These are phyloP conservation scores for Pseudozyma flocculosa DNA, from an alignment of 1,284 basidiomycete genomes.

Conservation along the genomic window DNA sequence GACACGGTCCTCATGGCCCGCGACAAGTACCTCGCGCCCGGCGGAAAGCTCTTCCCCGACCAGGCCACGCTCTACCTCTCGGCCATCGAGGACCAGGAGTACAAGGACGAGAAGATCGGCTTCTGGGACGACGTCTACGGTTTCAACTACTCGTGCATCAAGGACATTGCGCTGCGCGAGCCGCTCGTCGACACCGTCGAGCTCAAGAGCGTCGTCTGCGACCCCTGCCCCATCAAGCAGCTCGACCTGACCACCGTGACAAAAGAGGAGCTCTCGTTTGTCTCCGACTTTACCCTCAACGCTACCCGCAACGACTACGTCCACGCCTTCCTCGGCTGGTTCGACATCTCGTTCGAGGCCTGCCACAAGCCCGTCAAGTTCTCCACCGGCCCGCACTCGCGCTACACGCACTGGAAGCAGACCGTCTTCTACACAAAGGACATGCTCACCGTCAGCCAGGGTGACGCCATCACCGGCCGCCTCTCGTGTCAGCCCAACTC, in stretches of 20 bases:
- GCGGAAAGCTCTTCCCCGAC: slow-evolving; percentile 94
- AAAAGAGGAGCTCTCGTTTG: slow-evolving; percentile 92
- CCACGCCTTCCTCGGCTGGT: slow-evolving; percentile 99
- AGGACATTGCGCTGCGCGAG: slow-evolving; percentile 94
- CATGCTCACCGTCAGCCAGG: slow-evolving; percentile 47
- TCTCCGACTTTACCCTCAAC: slow-evolving; percentile 74
- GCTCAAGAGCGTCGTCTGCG: slow-evolving; percentile 55
- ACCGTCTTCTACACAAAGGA: slow-evolving; percentile 58
- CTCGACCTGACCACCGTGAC: slow-evolving; percentile 88
- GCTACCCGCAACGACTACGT: slow-evolving; percentile 87
- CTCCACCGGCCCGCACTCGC: slow-evolving; percentile 54
- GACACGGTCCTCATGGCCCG: slow-evolving; percentile 95
- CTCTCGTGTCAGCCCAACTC: slow-evolving; percentile 51
- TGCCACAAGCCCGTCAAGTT: slow-evolving; percentile 89
- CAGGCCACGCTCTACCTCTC: slow-evolving; percentile 89
- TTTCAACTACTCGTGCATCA: slow-evolving; percentile 99
- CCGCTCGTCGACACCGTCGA: slow-evolving; percentile 93
- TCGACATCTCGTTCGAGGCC: slow-evolving; percentile 93
- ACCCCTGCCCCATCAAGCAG: slow-evolving; percentile 53
- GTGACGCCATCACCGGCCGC: slow-evolving; percentile 47
- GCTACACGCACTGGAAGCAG: slow-evolving; percentile 59
- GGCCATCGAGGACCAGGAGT: slow-evolving; percentile 98
- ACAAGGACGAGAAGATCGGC: slow-evolving; percentile 97
- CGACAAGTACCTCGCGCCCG: slow-evolving; percentile 86
- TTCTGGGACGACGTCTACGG: slow-evolving; percentile 99